Evolutionary conservation across 202 grass and related monocot genomes (phyloP).

Genomic region (Setaria italica): DNA sequence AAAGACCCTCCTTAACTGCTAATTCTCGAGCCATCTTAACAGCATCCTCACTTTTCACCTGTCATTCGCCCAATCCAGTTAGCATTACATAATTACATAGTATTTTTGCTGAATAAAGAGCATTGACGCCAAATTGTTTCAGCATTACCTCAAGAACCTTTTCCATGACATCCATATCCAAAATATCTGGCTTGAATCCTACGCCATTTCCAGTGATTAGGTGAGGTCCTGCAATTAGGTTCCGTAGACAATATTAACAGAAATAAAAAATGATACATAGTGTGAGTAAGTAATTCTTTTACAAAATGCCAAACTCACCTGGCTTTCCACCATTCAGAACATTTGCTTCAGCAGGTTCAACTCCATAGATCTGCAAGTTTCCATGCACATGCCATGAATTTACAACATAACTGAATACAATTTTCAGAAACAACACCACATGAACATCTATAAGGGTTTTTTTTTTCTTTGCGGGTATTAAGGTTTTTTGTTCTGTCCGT

Average conservation of each 20-base stretch:
- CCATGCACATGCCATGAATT: not conserved
- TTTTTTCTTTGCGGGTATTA: not conserved
- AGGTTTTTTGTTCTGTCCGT: not conserved
- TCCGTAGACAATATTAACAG: not conserved
- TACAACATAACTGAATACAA: not conserved
- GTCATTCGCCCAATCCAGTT: slow-evolving; percentile 19
- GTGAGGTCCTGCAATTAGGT: slow-evolving; percentile 69
- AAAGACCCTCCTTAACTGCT: slow-evolving; percentile 78
- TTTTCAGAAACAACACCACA: not conserved
- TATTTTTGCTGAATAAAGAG: not conserved
- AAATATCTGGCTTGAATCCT: slow-evolving; percentile 88
- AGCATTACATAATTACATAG: not conserved
- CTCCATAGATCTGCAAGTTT: slow-evolving; percentile 74
- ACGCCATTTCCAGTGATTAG: slow-evolving; percentile 92
- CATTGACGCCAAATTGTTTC: not conserved
- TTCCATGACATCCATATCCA: slow-evolving; percentile 97
- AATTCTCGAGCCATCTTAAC: slow-evolving; percentile 87
- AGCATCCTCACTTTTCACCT: slow-evolving; percentile 87
- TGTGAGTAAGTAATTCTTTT: not conserved
- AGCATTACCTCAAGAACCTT: slow-evolving; percentile 81
- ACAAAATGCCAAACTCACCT: slow-evolving; percentile 38
- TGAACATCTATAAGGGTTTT: not conserved
- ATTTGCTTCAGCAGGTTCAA: slow-evolving; percentile 87
- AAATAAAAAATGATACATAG: not conserved
- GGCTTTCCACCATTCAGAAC: slow-evolving; percentile 84